These are phyloP conservation scores for Phialemoniopsis sp. DNA, from an alignment of 2,329 filamentous ascomycete genomes.

Conservation along the genomic window DNA sequence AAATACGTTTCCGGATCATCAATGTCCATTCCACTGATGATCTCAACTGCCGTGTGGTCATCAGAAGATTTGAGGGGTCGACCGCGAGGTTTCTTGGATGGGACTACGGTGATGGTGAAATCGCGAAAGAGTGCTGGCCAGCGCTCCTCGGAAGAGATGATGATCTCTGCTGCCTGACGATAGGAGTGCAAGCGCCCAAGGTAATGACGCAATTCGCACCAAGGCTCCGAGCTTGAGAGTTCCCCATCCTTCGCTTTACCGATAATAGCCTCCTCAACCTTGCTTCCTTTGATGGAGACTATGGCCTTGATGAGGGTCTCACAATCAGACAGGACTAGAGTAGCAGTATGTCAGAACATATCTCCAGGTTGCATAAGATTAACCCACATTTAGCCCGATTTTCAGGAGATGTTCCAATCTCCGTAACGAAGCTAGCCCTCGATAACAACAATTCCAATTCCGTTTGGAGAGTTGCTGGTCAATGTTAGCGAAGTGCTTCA, in stretches of 20 bases:
- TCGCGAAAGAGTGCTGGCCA: slow-evolving; percentile 16
- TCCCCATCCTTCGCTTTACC: slow-evolving; percentile 7
- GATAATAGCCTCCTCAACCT: slow-evolving; percentile 9
- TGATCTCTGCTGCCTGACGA: slow-evolving; percentile 12
- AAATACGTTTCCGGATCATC: slow-evolving; percentile 2
- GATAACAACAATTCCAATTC: too few relatives aligned
- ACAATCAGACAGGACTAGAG: slow-evolving; percentile 3
- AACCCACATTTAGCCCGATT: too few relatives aligned
- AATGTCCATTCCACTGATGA: slow-evolving; percentile 3
- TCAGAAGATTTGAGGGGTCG: slow-evolving; percentile 1
- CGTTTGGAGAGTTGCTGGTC: too few relatives aligned
- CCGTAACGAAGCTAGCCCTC: too few relatives aligned
- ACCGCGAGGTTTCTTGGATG: slow-evolving; percentile 2
- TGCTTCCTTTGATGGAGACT: background rate
- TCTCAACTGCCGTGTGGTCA: slow-evolving; percentile 2
- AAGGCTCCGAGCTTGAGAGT: slow-evolving; percentile 8
- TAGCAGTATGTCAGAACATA: too few relatives aligned
- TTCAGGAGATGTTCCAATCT: too few relatives aligned
- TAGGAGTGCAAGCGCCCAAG: slow-evolving; percentile 20
- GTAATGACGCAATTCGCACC: slow-evolving; percentile 19
- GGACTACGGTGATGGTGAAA: slow-evolving; percentile 4
- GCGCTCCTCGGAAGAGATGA: slow-evolving; percentile 13
- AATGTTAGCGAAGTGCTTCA: too few relatives aligned
- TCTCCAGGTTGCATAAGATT: too few relatives aligned
- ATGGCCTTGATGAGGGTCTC: background rate